A percentile compares a stretch with the other conserved stretches of the same genome.
phyloP scores from a whole-genome alignment of 331 rosid species.

The Rosa hybrid region DNA sequence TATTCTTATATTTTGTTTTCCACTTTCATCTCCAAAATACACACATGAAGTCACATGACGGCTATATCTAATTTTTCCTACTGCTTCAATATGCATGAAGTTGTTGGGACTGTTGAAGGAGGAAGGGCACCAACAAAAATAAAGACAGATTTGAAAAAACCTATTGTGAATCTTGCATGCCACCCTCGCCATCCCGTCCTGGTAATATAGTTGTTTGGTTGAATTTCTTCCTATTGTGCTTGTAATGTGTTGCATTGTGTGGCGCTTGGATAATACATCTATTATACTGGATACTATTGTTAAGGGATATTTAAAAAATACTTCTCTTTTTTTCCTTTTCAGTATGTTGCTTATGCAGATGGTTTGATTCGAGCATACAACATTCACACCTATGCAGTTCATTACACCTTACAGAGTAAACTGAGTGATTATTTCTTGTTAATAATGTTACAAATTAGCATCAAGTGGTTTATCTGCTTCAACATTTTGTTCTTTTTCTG shows the following conservation, averaged over 20 bases:
- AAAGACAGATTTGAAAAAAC: slow-evolving; percentile 96
- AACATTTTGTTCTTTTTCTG: slow-evolving; percentile 29
- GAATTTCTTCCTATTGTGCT: slow-evolving; percentile 23
- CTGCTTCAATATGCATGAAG: slow-evolving; percentile 52
- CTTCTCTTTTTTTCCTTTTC: slow-evolving; percentile 29
- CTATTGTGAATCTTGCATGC: slow-evolving; percentile 94
- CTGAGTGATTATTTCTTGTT: slow-evolving; percentile 36
- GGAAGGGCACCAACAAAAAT: slow-evolving; percentile 95
- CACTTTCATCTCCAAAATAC: not conserved
- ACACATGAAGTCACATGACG: not conserved
- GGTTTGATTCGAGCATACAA: slow-evolving; percentile 97
- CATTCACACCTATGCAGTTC: slow-evolving; percentile 93
- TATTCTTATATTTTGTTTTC: slow-evolving; percentile 20
- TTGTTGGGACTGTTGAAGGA: slow-evolving; percentile 98
- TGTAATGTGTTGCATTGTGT: slow-evolving; percentile 9
- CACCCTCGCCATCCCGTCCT: slow-evolving; percentile 96
- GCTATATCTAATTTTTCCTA: slow-evolving; percentile 26
- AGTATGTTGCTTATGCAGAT: slow-evolving; percentile 98
- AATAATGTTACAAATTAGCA: slow-evolving; percentile 25
- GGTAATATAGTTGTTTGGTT: slow-evolving; percentile 42
- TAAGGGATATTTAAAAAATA: slow-evolving; percentile 23
- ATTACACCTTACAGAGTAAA: slow-evolving; percentile 92
- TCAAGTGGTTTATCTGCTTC: slow-evolving; percentile 20
- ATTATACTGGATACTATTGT: slow-evolving; percentile 20
- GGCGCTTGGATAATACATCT: slow-evolving; percentile 18